Conservation (phyloP, 2,329 filamentous ascomycete genomes). For the Verticillium nubilum region DNA sequence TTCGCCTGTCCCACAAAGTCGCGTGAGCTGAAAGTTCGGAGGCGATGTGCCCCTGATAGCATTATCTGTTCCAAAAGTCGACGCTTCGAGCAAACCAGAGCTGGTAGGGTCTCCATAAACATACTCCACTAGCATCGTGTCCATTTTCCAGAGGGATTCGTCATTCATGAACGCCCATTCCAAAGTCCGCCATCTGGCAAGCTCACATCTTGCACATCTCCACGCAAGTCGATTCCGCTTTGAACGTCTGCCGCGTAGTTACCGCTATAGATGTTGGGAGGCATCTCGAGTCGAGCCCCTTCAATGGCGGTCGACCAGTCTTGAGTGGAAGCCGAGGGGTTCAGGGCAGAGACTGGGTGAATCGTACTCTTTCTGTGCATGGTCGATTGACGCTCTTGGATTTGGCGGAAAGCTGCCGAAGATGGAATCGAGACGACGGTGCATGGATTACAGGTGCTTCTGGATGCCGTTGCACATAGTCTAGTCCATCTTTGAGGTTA, state of each 20-base stretch:
- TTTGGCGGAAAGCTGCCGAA: too few relatives aligned
- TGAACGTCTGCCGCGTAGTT: neutral
- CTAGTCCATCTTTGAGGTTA: neutral
- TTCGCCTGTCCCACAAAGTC: too few relatives aligned
- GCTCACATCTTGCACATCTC: neutral
- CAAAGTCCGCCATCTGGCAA: constrained; percentile 1
- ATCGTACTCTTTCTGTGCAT: neutral
- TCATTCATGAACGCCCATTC: constrained; percentile 13
- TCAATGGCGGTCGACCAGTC: neutral
- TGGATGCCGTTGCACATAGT: neutral
- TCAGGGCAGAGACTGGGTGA: neutral
- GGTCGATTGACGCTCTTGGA: neutral
- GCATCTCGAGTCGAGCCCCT: neutral
- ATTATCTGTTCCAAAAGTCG: neutral
- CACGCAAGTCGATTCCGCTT: neutral
- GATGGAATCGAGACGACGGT: neutral
- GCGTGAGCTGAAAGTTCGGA: too few relatives aligned
- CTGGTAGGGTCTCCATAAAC: constrained; percentile 10
- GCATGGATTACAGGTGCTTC: neutral
- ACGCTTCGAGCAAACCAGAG: neutral
- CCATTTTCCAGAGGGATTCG: constrained; percentile 14
- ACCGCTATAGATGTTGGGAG: neutral
- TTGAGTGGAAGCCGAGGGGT: neutral
- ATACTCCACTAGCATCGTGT: constrained; percentile 12
- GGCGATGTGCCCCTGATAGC: too few relatives aligned